Evolutionary conservation across 2,329 filamentous ascomycete genomes (phyloP).

Genomic region (Colletotrichum simmondsii): DNA sequence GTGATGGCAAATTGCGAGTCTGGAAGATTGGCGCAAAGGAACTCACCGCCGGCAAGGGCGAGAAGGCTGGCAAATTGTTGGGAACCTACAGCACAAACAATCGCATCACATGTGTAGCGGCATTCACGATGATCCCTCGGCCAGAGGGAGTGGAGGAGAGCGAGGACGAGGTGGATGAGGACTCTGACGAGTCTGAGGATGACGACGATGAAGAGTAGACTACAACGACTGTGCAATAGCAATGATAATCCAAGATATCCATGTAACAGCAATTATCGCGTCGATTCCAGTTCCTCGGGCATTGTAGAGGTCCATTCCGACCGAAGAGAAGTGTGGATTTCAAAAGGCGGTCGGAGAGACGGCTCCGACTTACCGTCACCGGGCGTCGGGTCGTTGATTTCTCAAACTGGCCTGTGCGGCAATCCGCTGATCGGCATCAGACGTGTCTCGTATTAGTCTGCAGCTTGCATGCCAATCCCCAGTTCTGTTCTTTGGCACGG

Average conservation of each 20-base stretch:
- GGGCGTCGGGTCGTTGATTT: background rate
- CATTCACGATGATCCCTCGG: conserved; percentile 84
- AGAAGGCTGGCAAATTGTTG: conserved; percentile 71
- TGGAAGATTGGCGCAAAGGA: conserved; percentile 71
- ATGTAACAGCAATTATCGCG: background rate
- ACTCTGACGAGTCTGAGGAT: conserved; percentile 48
- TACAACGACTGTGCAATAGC: background rate
- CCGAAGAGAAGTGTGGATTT: background rate
- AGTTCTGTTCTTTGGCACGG: background rate
- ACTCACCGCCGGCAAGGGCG: conserved; percentile 45
- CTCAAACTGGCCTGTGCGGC: conserved; percentile 4
- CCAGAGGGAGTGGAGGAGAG: conserved; percentile 70
- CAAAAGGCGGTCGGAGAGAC: background rate
- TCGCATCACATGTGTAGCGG: conserved; percentile 87
- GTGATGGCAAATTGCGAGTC: conserved; percentile 85
- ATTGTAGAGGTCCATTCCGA: background rate
- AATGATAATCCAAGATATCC: conserved; percentile 18
- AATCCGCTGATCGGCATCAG: conserved; percentile 22
- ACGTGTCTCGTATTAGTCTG: conserved; percentile 26
- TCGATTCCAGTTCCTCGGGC: background rate
- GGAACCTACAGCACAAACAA: conserved; percentile 87
- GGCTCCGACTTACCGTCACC: background rate
- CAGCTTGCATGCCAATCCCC: conserved; percentile 24
- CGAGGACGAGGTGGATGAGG: conserved; percentile 61
- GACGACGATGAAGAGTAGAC: conserved; percentile 49